Evolutionary conservation across 2,329 filamentous ascomycete species (phyloP).

Genomic region (Neurospora sp.): DNA sequence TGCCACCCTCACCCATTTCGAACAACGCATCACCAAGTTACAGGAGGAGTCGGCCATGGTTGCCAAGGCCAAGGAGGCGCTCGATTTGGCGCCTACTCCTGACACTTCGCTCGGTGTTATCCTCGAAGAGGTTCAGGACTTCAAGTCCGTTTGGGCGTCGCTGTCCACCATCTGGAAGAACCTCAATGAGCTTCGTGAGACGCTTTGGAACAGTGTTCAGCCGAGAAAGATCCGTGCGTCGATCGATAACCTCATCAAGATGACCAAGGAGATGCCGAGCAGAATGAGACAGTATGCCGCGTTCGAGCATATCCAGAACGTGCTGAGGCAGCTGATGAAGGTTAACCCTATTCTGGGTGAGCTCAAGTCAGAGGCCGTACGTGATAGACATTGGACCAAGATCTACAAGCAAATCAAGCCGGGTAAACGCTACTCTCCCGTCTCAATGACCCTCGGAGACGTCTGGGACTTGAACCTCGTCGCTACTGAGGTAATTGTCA

Average conservation of each 20-base stretch:
- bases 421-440: slow-evolving; percentile 84
- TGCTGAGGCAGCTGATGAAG: slow-evolving; percentile 79
- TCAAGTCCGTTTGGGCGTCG: slow-evolving; percentile 96
- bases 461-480: slow-evolving; percentile 95
- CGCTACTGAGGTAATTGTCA: slow-evolving; percentile 77
- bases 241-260: slow-evolving; percentile 87
- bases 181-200: slow-evolving; percentile 85
- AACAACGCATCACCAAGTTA: slow-evolving; percentile 72
- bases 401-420: slow-evolving; percentile 95
- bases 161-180: slow-evolving; percentile 95
- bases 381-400: slow-evolving; percentile 93
- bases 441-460: slow-evolving; percentile 93
- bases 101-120: slow-evolving; percentile 78
- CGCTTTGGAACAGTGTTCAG: slow-evolving; percentile 89
- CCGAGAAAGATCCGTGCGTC: slow-evolving; percentile 84
- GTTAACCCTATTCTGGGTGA: slow-evolving; percentile 82
- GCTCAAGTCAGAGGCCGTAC: slow-evolving; percentile 91
- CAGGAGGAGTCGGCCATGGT: slow-evolving; percentile 89
- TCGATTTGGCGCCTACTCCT: slow-evolving; percentile 72
- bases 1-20: slow-evolving; percentile 70
- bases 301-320: slow-evolving; percentile 96
- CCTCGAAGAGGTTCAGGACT: slow-evolving; percentile 93
- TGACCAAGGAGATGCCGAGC: slow-evolving; percentile 98
- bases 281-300: slow-evolving; percentile 98
- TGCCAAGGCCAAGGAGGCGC: slow-evolving; percentile 89